Base-by-base conservation (phyloP, 176 grass and related monocot species). In the Zea luxurians region DNA sequence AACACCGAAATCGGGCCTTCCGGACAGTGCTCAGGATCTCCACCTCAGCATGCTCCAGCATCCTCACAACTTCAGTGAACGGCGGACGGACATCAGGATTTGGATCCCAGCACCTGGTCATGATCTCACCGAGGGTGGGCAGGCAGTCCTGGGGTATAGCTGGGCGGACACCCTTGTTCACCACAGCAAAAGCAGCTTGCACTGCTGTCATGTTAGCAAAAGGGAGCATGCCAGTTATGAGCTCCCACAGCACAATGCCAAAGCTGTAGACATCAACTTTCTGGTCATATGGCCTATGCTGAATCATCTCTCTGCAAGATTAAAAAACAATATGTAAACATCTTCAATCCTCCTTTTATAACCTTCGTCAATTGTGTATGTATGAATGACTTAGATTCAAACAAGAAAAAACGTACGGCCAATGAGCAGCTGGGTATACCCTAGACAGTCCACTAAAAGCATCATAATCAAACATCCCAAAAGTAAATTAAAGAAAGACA, bases 191-290 rank as follows among this genome's bases (percentile, higher is more conserved):
- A 76, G 84, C 84, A 0, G 84, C 84, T 20, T 86, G 84, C 17
- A 86, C 84, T 12, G 84, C 84, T 42, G 84, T 81, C 84, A 86
- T 86, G 71, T 86, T 86, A 10, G 70, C 63, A 3, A 86, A 86
- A 62, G 84, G 84, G 9, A 86, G 84, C 78, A 86, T 86, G 53
- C 78, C 78, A 44, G 84, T 81, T 63, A 86, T 86, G 45, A 86
- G 71, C 62, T 86, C 84, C 84, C 84, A 86, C 13, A 86, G 52
- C 64, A 86, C 84, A 61, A 86, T 81, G 54, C 84, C 84, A 43
- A 86, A 86, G 84, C 78, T 86, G 64, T 86, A 86, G 63, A 86
- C 78, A 80, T 86, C 84, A 13, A 86, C 84, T 81, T 86, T 86
- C 46, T 86, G 84, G 64, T 86, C 70, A 20, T 86, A 86, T 48